Evolutionary conservation across 441 rosid species (phyloP).

Genomic region (Adansonia rubrostipa): DNA sequence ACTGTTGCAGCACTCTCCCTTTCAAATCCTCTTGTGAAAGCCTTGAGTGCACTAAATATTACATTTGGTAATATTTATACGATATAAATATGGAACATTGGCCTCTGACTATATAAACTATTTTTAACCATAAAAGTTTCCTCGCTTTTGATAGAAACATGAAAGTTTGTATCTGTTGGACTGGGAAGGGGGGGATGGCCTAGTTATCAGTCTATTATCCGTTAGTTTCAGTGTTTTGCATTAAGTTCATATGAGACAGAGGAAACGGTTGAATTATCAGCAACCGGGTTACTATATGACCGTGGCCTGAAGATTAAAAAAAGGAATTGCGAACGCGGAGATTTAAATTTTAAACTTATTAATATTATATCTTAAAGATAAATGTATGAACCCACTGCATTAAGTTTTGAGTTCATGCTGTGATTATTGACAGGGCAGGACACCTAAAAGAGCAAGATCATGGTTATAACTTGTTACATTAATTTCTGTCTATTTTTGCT

Average conservation of each 20-base stretch:
- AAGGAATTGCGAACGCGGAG: too few relatives aligned
- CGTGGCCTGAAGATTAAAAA: too few relatives aligned
- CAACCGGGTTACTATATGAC: background rate
- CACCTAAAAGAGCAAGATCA: background rate
- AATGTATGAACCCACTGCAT: too few relatives aligned
- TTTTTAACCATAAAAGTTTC: background rate
- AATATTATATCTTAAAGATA: too few relatives aligned
- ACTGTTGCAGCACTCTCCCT: too few relatives aligned
- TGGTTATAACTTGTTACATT: background rate
- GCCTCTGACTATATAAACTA: background rate
- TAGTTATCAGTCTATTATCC: constrained; percentile 27
- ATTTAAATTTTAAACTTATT: too few relatives aligned
- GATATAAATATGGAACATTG: background rate
- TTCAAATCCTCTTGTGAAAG: too few relatives aligned
- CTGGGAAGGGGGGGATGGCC: constrained; percentile 31
- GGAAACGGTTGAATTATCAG: constrained; percentile 41
- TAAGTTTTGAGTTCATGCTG: background rate
- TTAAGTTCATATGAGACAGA: constrained; percentile 28
- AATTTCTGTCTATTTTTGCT: background rate
- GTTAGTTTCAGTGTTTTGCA: constrained; percentile 25
- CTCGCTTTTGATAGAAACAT: background rate
- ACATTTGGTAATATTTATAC: too few relatives aligned
- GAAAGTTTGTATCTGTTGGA: background rate
- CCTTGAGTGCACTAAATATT: too few relatives aligned
- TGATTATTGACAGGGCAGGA: constrained; percentile 16